Conservation (phyloP, 2,329 filamentous ascomycete species). For the Aphanoascus verrucosus region DNA sequence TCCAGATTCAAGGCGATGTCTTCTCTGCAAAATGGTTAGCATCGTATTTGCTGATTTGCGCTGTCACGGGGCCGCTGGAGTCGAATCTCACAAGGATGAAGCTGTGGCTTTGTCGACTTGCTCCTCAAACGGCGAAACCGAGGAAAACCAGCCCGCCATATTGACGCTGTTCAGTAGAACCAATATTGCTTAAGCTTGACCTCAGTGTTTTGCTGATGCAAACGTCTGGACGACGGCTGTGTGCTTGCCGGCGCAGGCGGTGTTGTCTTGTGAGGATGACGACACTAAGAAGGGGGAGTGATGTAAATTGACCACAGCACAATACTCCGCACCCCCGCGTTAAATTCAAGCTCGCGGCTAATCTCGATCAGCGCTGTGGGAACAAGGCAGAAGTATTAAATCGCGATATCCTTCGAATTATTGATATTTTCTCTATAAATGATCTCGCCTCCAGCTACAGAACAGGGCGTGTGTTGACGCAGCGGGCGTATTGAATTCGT, state of each 20-base stretch:
- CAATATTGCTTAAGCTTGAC: neutral
- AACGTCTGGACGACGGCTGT: neutral
- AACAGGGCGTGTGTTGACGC: neutral
- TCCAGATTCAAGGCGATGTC: constrained; percentile 96
- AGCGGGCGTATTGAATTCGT: neutral
- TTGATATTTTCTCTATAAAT: too few relatives aligned
- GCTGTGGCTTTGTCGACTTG: constrained; percentile 92
- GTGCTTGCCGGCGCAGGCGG: neutral
- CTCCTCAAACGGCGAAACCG: constrained; percentile 85
- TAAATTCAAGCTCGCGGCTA: neutral
- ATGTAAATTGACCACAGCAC: neutral
- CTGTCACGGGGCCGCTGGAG: constrained; percentile 14
- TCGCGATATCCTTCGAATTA: neutral
- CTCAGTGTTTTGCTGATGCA: neutral
- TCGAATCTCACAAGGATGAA: constrained; percentile 66
- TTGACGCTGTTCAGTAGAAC: constrained; percentile 33
- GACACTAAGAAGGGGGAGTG: constrained; percentile 1
- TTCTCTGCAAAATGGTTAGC: constrained; percentile 48
- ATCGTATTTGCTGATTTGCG: too few relatives aligned
- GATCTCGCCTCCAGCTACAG: neutral
- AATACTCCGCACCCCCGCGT: neutral
- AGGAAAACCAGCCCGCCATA: constrained; percentile 97
- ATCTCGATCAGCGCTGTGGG: neutral
- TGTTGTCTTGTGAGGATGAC: constrained; percentile 7
- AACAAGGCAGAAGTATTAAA: constrained; percentile 1